phyloP scores from a whole-genome alignment of 176 grass and related monocot genomes.

The Musa beccarii region DNA sequence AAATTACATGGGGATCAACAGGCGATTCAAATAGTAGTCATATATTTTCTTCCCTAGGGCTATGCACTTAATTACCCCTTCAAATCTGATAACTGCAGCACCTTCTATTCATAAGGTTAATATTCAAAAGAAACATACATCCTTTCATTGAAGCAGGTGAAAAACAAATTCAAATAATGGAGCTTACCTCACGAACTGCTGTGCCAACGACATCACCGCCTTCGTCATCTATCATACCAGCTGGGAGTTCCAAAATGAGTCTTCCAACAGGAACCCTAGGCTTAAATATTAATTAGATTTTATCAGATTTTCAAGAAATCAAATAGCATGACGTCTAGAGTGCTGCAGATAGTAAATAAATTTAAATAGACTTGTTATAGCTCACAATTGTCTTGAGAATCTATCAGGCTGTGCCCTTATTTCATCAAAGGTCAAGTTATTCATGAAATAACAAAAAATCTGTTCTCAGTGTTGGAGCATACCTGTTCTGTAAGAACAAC shows the following conservation, averaged over 20 bases:
- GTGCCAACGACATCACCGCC: constrained; percentile 80
- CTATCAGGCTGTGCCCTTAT: too few relatives aligned
- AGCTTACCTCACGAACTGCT: constrained; percentile 71
- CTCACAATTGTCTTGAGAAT: not conserved
- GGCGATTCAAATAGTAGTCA: not conserved
- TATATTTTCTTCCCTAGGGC: not conserved
- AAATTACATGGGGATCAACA: too few relatives aligned
- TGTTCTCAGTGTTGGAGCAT: not conserved
- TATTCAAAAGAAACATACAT: not conserved
- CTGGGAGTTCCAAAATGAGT: constrained; percentile 72
- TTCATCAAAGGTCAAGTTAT: not conserved
- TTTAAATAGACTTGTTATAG: not conserved
- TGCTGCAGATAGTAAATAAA: not conserved
- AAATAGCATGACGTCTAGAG: not conserved
- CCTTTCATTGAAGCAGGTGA: not conserved
- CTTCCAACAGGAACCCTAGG: constrained; percentile 83
- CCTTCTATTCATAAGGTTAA: not conserved
- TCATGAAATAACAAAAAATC: not conserved
- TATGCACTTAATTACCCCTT: not conserved
- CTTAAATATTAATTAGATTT: constrained; percentile 22
- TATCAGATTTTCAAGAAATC: constrained; percentile 1
- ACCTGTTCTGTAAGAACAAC: constrained; percentile 89
- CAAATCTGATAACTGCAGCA: not conserved
- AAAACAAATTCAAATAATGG: not conserved
- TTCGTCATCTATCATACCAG: constrained; percentile 93